phyloP scores from a whole-genome alignment of 2,329 filamentous ascomycete species.

The Metarhizium rileyi region DNA sequence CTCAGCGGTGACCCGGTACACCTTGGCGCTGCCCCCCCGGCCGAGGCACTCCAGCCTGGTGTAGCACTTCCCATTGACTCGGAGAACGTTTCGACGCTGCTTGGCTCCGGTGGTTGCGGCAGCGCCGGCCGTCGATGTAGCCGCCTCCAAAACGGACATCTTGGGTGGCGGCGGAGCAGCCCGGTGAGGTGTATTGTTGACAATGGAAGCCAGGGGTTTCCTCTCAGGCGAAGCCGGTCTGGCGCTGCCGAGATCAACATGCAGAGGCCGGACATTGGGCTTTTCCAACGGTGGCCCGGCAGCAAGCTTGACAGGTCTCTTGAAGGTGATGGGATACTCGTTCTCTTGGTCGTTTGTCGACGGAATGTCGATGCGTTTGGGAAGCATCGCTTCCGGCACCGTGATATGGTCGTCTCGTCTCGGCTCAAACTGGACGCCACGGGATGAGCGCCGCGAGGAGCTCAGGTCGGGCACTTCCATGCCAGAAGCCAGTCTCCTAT shows the following conservation, averaged over 20 bases:
- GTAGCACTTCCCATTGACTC: conserved; percentile 85
- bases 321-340: conserved; percentile 61
- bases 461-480: conserved; percentile 23
- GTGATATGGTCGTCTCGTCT: conserved; percentile 14
- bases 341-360: conserved; percentile 76
- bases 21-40: conserved; percentile 84
- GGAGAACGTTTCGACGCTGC: conserved; percentile 74
- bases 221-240: conserved; percentile 42
- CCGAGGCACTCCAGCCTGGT: conserved; percentile 85
- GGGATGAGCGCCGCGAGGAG: conserved; percentile 22
- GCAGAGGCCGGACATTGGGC: conserved; percentile 40
- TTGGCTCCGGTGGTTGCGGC: conserved; percentile 61
- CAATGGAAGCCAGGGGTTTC: conserved; percentile 43
- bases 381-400: conserved; percentile 9
- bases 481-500: conserved; percentile 30
- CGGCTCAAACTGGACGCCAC: conserved; percentile 10
- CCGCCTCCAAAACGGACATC: conserved; percentile 92
- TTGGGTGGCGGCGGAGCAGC: conserved; percentile 81
- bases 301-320: conserved; percentile 43
- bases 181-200: conserved; percentile 63
- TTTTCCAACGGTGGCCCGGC: conserved; percentile 46
- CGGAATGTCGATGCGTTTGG: conserved; percentile 42
- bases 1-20: conserved; percentile 94
- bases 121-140: conserved; percentile 73
- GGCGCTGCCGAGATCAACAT: conserved; percentile 29